phyloP scores from a whole-genome alignment of 805 yeast species.

The Starmerella vaccinii region DNA sequence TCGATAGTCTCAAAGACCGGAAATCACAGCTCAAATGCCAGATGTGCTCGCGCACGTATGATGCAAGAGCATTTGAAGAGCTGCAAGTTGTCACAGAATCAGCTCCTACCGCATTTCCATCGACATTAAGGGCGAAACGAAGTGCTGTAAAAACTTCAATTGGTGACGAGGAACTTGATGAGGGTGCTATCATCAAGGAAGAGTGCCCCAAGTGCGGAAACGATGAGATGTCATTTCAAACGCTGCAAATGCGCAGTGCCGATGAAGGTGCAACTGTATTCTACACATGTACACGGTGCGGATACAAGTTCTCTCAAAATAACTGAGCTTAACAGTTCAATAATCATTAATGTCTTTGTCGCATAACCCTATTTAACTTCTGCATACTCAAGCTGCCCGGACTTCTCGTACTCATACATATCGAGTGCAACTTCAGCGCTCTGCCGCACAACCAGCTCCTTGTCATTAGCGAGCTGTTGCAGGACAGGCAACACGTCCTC shows the following conservation, averaged over 20 bases:
- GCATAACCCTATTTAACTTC: conserved; percentile 25
- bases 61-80: conserved; percentile 50
- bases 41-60: conserved; percentile 39
- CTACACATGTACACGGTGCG: conserved; percentile 90
- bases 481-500: conserved; percentile 89
- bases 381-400: conserved; percentile 69
- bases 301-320: conserved; percentile 87
- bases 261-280: conserved; percentile 99
- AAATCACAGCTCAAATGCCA: conserved; percentile 36
- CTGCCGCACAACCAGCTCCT: conserved; percentile 86
- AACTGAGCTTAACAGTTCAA: conserved; percentile 38
- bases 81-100: conserved; percentile 81
- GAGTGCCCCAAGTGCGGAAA: conserved; percentile 98
- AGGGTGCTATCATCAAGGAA: conserved; percentile 94
- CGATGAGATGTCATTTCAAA: conserved; percentile 97
- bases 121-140: conserved; percentile 63
- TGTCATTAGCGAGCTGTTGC: conserved; percentile 64
- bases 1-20: conserved; percentile 54
- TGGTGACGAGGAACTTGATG: conserved; percentile 68
- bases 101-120: conserved; percentile 89
- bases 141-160: conserved; percentile 84
- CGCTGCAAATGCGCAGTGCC: conserved; percentile 91
- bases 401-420: conserved; percentile 93
- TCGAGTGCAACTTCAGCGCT: conserved; percentile 95
- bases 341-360: conserved; percentile 3